Conservation (phyloP, 768 basidiomycete species). For the Strobilomyces echinocephalus region DNA sequence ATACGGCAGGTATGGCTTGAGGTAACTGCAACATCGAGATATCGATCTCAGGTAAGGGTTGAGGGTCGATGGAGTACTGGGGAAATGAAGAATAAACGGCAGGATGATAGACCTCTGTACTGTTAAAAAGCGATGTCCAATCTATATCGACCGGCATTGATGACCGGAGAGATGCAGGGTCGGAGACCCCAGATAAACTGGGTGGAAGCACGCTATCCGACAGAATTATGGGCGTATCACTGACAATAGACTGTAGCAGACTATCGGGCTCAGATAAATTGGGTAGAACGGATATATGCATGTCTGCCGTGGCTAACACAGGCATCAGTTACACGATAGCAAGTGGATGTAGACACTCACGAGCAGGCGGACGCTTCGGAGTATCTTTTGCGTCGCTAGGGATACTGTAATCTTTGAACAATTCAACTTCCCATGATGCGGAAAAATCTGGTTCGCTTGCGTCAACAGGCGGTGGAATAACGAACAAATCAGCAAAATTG, state of each 20-base stretch:
- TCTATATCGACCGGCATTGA: slow-evolving; percentile 7
- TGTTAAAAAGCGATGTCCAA: slow-evolving; percentile 15
- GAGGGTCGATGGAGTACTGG: slow-evolving; percentile 1
- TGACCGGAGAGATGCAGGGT: not conserved
- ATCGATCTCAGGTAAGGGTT: slow-evolving; percentile 21
- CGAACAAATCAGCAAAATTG: slow-evolving; percentile 22
- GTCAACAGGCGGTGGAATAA: slow-evolving; percentile 25
- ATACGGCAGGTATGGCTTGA: not conserved
- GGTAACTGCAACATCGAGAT: slow-evolving; percentile 26
- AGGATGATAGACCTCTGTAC: not conserved
- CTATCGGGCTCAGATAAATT: slow-evolving; percentile 5
- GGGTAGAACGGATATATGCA: not conserved
- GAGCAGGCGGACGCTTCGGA: not conserved
- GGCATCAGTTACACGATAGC: not conserved
- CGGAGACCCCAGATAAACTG: not conserved
- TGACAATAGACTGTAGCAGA: slow-evolving; percentile 6
- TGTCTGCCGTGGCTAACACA: not conserved
- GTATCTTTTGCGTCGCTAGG: not conserved
- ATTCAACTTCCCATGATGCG: slow-evolving; percentile 29
- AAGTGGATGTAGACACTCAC: slow-evolving; percentile 2
- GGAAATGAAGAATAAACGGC: not conserved
- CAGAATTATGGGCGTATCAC: not conserved
- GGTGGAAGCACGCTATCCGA: not conserved
- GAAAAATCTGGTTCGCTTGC: slow-evolving; percentile 24
- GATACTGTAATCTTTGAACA: slow-evolving; percentile 29